Evolutionary conservation across 129 eudicot genomes (phyloP).

Genomic region (Arctium lappa): DNA sequence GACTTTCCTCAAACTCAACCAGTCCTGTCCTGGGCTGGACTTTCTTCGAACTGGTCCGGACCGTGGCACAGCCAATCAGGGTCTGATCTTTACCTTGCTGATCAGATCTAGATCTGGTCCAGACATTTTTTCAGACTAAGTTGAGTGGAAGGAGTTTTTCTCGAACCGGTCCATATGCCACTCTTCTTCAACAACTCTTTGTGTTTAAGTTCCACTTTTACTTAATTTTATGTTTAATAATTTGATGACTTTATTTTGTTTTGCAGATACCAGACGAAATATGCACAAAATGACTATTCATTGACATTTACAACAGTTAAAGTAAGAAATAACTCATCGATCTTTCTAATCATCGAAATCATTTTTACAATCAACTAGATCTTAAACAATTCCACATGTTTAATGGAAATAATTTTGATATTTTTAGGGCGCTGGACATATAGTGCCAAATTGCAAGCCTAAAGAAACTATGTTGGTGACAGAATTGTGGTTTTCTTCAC

Average conservation of each 20-base stretch:
- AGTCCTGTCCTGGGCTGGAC: no score
- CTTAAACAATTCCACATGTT: background rate
- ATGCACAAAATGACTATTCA: conserved; percentile 1
- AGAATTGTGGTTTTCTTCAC: background rate
- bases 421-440: conserved; percentile 8
- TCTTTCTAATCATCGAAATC: background rate
- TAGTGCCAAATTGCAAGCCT: background rate
- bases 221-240: background rate
- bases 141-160: no score
- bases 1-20: no score
- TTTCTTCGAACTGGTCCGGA: no score
- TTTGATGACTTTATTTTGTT: background rate
- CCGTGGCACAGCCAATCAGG: no score
- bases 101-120: no score
- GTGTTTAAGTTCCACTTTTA: background rate
- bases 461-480: background rate
- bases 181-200: background rate
- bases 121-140: no score
- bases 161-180: background rate
- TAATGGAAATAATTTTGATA: background rate
- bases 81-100: no score
- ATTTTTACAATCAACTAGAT: no score
- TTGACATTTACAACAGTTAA: background rate
- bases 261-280: background rate
- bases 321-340: background rate